Conservation (phyloP, 495 filamentous ascomycete species). For the Friedmanniomyces endolithicus region DNA sequence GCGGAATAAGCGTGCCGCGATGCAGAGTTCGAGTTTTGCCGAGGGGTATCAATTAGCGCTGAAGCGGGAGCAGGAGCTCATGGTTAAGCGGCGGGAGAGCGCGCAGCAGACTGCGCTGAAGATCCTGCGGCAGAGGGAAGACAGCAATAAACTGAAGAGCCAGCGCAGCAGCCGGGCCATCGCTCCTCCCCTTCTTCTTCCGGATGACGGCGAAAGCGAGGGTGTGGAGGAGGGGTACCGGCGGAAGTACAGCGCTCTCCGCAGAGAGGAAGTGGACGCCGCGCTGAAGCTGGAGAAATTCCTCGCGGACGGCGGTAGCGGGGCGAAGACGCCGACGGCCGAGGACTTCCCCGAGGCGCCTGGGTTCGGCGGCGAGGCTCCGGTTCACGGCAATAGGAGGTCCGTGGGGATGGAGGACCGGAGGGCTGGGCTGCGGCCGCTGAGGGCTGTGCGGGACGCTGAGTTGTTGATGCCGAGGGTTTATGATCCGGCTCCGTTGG, state of each 20-base stretch:
- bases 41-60: slow-evolving; percentile 36
- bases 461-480: background rate
- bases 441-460: no score
- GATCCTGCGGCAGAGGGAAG: slow-evolving; percentile 7
- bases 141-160: background rate
- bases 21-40: slow-evolving; percentile 58
- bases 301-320: no score
- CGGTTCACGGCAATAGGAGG: no score
- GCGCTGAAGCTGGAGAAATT: slow-evolving; percentile 12
- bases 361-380: background rate
- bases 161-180: background rate
- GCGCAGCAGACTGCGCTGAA: slow-evolving; percentile 11
- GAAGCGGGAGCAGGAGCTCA: slow-evolving; percentile 15
- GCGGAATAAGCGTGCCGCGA: slow-evolving; percentile 61
- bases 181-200: background rate
- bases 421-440: no score
- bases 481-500: no score
- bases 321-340: background rate
- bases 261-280: slow-evolving; percentile 18
- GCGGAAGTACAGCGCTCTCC: slow-evolving; percentile 8
- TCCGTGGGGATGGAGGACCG: no score
- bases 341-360: no score
- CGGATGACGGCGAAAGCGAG: background rate
- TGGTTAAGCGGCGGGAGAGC: slow-evolving; percentile 1
- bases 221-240: slow-evolving; percentile 1